A percentile compares a stretch with the other conserved stretches of the same genome.
Evolutionary conservation across 345 rosid genomes (phyloP).

Genomic region (Clarkia xantiana): DNA sequence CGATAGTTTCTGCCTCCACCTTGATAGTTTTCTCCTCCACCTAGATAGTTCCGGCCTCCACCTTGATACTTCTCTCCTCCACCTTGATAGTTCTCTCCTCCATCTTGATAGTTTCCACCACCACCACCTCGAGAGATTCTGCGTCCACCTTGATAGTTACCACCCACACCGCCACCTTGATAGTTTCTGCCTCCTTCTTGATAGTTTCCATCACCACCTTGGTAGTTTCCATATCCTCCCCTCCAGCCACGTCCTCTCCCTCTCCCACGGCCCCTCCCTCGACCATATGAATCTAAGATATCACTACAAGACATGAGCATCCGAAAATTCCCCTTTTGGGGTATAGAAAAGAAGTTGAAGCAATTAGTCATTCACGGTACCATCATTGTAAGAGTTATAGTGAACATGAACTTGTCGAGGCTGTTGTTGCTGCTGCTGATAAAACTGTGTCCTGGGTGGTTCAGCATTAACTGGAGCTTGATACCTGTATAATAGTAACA

Average conservation of each 20-base stretch:
- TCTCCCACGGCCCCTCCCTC: slow-evolving; percentile 30
- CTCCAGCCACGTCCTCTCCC: slow-evolving; percentile 38
- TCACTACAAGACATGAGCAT: slow-evolving; percentile 9
- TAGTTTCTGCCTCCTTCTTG: slow-evolving; percentile 8
- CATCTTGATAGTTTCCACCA: too few relatives aligned
- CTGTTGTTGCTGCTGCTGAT: slow-evolving; percentile 36
- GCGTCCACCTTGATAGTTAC: too few relatives aligned
- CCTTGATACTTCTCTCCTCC: slow-evolving; percentile 3
- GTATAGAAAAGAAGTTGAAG: slow-evolving; percentile 1
- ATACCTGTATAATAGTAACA: slow-evolving; percentile 27
- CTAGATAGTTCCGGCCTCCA: slow-evolving; percentile 3
- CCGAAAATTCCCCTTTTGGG: not conserved
- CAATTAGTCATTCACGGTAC: slow-evolving; percentile 18
- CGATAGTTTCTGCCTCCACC: not conserved
- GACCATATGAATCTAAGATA: slow-evolving; percentile 30
- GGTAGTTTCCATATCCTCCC: slow-evolving; percentile 25
- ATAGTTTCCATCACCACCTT: slow-evolving; percentile 18
- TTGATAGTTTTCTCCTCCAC: not conserved
- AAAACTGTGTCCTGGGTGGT: slow-evolving; percentile 45
- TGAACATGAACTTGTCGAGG: slow-evolving; percentile 31
- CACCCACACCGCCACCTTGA: slow-evolving; percentile 2
- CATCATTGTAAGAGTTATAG: slow-evolving; percentile 50
- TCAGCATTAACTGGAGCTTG: slow-evolving; percentile 57
- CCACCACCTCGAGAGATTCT: slow-evolving; percentile 3
- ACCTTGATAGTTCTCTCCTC: not conserved